A percentile compares a stretch with the other conserved stretches of the same genome.
Evolutionary conservation across 352 stramenopile species (phyloP).

Genomic region (Pythium insidiosum): DNA sequence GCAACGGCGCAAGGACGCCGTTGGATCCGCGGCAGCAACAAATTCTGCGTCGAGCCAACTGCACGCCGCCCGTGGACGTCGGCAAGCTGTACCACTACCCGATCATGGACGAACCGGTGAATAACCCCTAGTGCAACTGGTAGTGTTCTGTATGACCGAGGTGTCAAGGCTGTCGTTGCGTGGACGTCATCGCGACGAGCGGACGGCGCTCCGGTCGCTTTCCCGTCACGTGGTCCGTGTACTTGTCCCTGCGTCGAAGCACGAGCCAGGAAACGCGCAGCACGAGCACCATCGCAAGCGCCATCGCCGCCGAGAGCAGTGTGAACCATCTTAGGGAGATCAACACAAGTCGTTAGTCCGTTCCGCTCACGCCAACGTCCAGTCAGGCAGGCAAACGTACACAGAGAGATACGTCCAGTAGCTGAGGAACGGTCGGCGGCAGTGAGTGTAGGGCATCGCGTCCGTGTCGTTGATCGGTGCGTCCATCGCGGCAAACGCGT

Average conservation of each 20-base stretch:
- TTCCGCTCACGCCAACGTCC: neutral
- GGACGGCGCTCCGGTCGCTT: conserved; percentile 11
- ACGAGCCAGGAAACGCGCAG: conserved; percentile 14
- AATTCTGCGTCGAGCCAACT: no score
- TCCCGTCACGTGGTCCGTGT: conserved; percentile 11
- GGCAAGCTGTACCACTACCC: neutral
- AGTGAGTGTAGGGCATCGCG: conserved; percentile 19
- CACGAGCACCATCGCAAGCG: conserved; percentile 10
- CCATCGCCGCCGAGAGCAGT: conserved; percentile 4
- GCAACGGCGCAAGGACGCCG: no score
- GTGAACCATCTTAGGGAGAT: conserved; percentile 11
- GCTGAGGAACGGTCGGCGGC: conserved; percentile 14
- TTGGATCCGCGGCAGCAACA: neutral
- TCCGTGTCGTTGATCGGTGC: no score
- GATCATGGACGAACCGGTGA: neutral
- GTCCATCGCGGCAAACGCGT: neutral
- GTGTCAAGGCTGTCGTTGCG: no score
- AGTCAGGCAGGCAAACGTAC: conserved; percentile 1
- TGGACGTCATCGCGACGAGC: conserved; percentile 10
- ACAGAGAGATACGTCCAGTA: conserved; percentile 21
- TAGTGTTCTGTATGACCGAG: no score
- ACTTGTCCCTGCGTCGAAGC: conserved; percentile 9
- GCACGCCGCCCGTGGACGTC: neutral
- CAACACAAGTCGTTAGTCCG: neutral
- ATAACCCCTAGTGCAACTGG: no score